A percentile compares a stretch with the other conserved stretches of the same genome.
Evolutionary conservation across 2,329 filamentous ascomycete genomes (phyloP).

Genomic region (Epicoccum nigrum): DNA sequence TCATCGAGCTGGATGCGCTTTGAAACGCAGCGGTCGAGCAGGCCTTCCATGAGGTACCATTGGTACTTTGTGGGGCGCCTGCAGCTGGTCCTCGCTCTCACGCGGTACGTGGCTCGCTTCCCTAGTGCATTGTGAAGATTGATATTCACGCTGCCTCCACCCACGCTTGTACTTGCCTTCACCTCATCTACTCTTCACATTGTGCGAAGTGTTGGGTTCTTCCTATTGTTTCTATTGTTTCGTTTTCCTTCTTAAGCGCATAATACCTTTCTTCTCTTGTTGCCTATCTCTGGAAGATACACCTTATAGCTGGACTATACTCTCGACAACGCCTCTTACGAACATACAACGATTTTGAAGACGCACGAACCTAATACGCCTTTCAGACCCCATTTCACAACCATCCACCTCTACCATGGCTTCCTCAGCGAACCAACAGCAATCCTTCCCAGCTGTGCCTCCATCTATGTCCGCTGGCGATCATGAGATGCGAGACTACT

Average conservation of each 20-base stretch:
- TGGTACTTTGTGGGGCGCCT: slow-evolving; percentile 44
- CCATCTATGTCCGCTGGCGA: slow-evolving; percentile 65
- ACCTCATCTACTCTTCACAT: slow-evolving; percentile 40
- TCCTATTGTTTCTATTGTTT: slow-evolving; percentile 34
- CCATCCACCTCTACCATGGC: slow-evolving; percentile 48
- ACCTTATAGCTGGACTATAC: slow-evolving; percentile 25
- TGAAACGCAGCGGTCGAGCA: slow-evolving; percentile 51
- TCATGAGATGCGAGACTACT: slow-evolving; percentile 67
- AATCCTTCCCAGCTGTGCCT: slow-evolving; percentile 61
- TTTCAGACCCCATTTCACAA: slow-evolving; percentile 40
- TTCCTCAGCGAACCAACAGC: slow-evolving; percentile 60
- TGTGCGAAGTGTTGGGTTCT: slow-evolving; percentile 41
- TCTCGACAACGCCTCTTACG: slow-evolving; percentile 14
- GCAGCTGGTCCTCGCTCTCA: slow-evolving; percentile 47
- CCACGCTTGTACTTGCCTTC: slow-evolving; percentile 23
- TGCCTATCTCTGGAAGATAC: slow-evolving; percentile 43
- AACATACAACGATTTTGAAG: slow-evolving; percentile 4
- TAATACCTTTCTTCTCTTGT: slow-evolving; percentile 20
- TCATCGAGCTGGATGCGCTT: slow-evolving; percentile 49
- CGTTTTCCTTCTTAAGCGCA: slow-evolving; percentile 17
- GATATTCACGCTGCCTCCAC: slow-evolving; percentile 32
- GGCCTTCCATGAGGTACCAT: slow-evolving; percentile 47
- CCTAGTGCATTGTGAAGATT: slow-evolving; percentile 35
- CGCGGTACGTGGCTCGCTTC: slow-evolving; percentile 48
- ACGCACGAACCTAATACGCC: slow-evolving; percentile 39